phyloP scores from a whole-genome alignment of 2,329 filamentous ascomycete species.

The Colletotrichum sp. region DNA sequence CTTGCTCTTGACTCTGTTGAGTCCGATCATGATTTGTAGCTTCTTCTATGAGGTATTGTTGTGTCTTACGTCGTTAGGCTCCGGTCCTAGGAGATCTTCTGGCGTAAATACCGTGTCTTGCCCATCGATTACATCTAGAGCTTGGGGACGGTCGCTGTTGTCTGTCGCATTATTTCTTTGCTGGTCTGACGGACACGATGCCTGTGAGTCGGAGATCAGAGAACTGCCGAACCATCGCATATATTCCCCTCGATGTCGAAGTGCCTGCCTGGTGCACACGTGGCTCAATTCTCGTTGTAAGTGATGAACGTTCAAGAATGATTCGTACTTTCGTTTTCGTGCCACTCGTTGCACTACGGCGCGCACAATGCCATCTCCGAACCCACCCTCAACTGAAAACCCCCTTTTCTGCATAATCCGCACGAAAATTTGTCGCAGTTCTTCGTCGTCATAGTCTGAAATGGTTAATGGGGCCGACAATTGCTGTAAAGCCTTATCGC shows the following conservation, averaged over 20 bases:
- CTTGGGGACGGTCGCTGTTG: slow-evolving; percentile 45
- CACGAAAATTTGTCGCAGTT: background rate
- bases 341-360: background rate
- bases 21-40: slow-evolving; percentile 57
- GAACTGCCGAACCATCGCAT: background rate
- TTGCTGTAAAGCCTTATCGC: background rate
- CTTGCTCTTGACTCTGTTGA: slow-evolving; percentile 58
- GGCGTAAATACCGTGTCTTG: slow-evolving; percentile 42
- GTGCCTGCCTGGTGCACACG: no score
- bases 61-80: slow-evolving; percentile 50
- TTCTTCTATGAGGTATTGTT: slow-evolving; percentile 55
- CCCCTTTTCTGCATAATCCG: background rate
- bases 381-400: background rate
- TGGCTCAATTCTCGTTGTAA: background rate
- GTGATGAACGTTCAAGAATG: background rate
- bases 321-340: background rate
- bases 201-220: background rate
- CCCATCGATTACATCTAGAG: background rate
- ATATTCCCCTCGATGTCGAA: background rate
- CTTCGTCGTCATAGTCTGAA: background rate
- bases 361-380: background rate
- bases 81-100: slow-evolving; percentile 64
- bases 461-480: background rate
- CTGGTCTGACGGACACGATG: slow-evolving; percentile 1
- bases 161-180: slow-evolving; percentile 21